phyloP scores from a whole-genome alignment of 306 rosid species.

The Dalbergia cochinchinensis region DNA sequence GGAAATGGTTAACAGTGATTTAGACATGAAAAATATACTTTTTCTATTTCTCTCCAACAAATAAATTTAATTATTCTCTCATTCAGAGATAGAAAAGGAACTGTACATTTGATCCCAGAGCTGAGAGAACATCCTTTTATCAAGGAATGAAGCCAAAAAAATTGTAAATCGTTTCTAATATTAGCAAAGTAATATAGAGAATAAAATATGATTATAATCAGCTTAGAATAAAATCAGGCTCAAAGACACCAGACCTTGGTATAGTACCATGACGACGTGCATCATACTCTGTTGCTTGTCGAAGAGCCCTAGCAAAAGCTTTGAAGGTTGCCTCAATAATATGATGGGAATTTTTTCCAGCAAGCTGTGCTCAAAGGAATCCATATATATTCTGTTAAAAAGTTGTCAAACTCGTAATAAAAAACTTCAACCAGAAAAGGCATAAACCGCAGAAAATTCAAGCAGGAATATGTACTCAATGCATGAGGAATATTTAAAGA shows the following conservation, averaged over 20 bases:
- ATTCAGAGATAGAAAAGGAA: conserved; percentile 18
- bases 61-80: conserved; percentile 29
- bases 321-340: conserved; percentile 96
- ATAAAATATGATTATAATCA: not conserved
- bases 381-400: conserved; percentile 28
- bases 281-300: conserved; percentile 90
- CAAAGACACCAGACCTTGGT: conserved; percentile 72
- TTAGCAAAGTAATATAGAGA: not conserved
- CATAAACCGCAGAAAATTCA: conserved; percentile 1
- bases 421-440: conserved; percentile 33
- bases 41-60: not conserved
- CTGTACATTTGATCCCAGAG: conserved; percentile 9
- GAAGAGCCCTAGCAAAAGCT: conserved; percentile 97
- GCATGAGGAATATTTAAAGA: conserved; percentile 36
- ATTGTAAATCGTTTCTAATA: not conserved
- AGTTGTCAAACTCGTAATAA: conserved; percentile 32
- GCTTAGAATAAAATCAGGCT: conserved; percentile 8
- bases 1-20: too few relatives aligned
- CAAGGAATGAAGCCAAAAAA: not conserved
- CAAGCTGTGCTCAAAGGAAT: conserved; percentile 66
- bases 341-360: conserved; percentile 95
- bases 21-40: too few relatives aligned
- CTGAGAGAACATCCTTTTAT: conserved; percentile 16
- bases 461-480: conserved; percentile 26
- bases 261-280: conserved; percentile 81